Conservation (phyloP, 495 filamentous ascomycete species). For the Delitschia confertaspora region DNA sequence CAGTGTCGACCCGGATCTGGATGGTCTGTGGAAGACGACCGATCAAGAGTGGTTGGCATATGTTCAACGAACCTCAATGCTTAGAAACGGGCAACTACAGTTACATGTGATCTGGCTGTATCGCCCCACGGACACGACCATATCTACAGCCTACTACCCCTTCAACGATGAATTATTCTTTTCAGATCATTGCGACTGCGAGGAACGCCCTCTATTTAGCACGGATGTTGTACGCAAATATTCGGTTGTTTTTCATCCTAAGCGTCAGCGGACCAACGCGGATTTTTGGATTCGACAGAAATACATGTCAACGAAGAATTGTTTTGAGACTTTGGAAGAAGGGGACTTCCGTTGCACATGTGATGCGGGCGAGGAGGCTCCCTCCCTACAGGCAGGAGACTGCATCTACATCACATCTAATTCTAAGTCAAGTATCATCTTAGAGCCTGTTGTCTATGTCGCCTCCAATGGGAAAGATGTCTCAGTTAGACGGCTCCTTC, state of each 20-base stretch:
- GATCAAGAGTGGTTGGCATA: slow-evolving; percentile 52
- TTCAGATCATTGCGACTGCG: slow-evolving; percentile 66
- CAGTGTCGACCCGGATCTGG: slow-evolving; percentile 38
- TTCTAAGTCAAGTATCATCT: slow-evolving; percentile 12
- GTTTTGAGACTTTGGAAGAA: slow-evolving; percentile 46
- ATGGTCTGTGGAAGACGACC: slow-evolving; percentile 47
- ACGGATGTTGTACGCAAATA: slow-evolving; percentile 47
- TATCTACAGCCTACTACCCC: slow-evolving; percentile 55
- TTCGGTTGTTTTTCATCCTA: slow-evolving; percentile 47
- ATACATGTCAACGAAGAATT: slow-evolving; percentile 46
- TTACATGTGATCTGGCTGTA: slow-evolving; percentile 68
- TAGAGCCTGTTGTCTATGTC: slow-evolving; percentile 51
- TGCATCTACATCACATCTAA: no score
- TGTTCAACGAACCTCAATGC: slow-evolving; percentile 43
- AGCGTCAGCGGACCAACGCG: slow-evolving; percentile 29
- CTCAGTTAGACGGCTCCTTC: slow-evolving; percentile 40
- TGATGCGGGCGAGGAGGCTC: slow-evolving; percentile 42
- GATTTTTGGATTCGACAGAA: slow-evolving; percentile 60
- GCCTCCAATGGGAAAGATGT: slow-evolving; percentile 36
- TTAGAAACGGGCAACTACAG: slow-evolving; percentile 33
- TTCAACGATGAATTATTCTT: slow-evolving; percentile 64
- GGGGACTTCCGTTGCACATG: slow-evolving; percentile 37
- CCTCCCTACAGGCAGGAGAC: slow-evolving; percentile 37
- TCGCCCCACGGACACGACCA: slow-evolving; percentile 55
- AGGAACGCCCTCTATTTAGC: slow-evolving; percentile 35